phyloP scores from a whole-genome alignment of 2,329 filamentous ascomycete species.

The Microcyclospora pomicola region DNA sequence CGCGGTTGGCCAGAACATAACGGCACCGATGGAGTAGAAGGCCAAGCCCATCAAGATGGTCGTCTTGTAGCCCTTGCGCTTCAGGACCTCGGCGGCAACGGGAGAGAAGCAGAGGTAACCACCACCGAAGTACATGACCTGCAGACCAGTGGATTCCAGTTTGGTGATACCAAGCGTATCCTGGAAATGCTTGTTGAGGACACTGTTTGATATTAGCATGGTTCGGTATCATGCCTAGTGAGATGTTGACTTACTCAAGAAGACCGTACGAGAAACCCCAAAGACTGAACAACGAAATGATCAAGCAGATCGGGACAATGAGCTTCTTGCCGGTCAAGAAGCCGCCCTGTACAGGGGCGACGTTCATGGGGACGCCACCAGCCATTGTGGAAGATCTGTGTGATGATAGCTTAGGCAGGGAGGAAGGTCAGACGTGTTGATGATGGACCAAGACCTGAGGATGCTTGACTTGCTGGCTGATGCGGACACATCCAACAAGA shows the following conservation, averaged over 20 bases:
- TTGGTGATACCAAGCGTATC: slow-evolving; percentile 25
- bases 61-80: slow-evolving; percentile 31
- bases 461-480: too few relatives aligned
- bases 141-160: slow-evolving; percentile 30
- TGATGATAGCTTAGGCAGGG: too few relatives aligned
- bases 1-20: slow-evolving; percentile 27
- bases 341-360: slow-evolving; percentile 25
- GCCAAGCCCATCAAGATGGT: slow-evolving; percentile 30
- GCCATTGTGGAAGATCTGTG: slow-evolving; percentile 21
- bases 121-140: slow-evolving; percentile 30
- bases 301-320: slow-evolving; percentile 35
- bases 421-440: too few relatives aligned
- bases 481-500: too few relatives aligned
- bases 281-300: slow-evolving; percentile 36
- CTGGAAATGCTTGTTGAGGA: slow-evolving; percentile 25
- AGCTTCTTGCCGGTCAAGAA: slow-evolving; percentile 33
- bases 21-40: slow-evolving; percentile 25
- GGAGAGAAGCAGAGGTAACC: slow-evolving; percentile 30
- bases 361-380: slow-evolving; percentile 27
- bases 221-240: too few relatives aligned
- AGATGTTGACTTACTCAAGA: slow-evolving; percentile 5
- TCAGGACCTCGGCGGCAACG: slow-evolving; percentile 29
- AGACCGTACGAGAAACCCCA: slow-evolving; percentile 26
- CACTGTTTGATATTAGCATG: too few relatives aligned
- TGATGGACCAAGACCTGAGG: too few relatives aligned